Conservation (phyloP, 371 early-diverging fungal species). For the Actinomortierella wolfii region DNA sequence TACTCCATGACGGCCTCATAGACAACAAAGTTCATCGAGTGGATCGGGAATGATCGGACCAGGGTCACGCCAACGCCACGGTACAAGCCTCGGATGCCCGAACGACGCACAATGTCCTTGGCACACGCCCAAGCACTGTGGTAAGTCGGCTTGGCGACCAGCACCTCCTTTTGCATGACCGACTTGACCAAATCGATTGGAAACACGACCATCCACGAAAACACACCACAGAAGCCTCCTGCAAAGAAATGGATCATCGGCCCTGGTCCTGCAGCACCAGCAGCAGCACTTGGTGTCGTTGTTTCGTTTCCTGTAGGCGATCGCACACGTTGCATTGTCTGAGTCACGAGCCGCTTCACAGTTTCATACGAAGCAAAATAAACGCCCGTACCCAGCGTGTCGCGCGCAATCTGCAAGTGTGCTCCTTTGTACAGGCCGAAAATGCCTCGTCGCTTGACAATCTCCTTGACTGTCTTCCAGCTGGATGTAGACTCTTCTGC, state of each 20-base stretch:
- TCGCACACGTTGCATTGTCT: slow-evolving; percentile 46
- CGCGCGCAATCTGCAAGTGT: slow-evolving; percentile 61
- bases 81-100: slow-evolving; percentile 70
- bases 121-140: slow-evolving; percentile 58
- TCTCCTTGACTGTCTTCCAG: slow-evolving; percentile 62
- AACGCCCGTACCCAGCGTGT: slow-evolving; percentile 74
- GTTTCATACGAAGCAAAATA: slow-evolving; percentile 82
- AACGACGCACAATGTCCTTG: slow-evolving; percentile 52
- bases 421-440: slow-evolving; percentile 58
- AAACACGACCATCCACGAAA: slow-evolving; percentile 81
- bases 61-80: slow-evolving; percentile 77
- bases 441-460: slow-evolving; percentile 55
- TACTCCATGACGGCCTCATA: slow-evolving; percentile 69
- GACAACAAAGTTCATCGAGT: slow-evolving; percentile 80
- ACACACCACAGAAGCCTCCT: slow-evolving; percentile 77
- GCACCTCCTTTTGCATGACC: slow-evolving; percentile 73
- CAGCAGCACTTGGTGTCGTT: background rate
- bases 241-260: slow-evolving; percentile 74
- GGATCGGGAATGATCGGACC: slow-evolving; percentile 82
- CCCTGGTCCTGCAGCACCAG: slow-evolving; percentile 49
- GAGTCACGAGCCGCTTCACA: slow-evolving; percentile 62
- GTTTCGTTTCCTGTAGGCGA: slow-evolving; percentile 18
- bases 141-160: slow-evolving; percentile 55
- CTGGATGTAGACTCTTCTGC: slow-evolving; percentile 50
- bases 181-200: slow-evolving; percentile 82